Base-by-base conservation (phyloP, 805 yeast species). In the Wickerhamomyces queroliae region DNA sequence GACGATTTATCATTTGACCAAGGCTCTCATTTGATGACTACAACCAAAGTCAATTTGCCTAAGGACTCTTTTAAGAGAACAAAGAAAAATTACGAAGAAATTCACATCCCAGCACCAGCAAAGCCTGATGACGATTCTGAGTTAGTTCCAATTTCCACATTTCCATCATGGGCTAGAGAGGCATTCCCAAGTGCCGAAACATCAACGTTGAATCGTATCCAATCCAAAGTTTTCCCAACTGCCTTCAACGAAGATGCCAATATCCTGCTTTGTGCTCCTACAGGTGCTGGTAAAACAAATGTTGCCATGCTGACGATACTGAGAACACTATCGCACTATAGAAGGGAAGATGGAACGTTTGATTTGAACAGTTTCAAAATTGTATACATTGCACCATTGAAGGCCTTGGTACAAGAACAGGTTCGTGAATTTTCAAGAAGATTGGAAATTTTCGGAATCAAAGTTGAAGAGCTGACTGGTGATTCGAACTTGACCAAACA, bases 231-330 rank as follows among this genome's bases (percentile, higher is more conserved):
- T 0, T 87, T 63, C 47, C 93, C 93, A 1, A 55, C 67, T n/a
- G 96, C 95, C 0, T 86, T 91, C 47, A 53, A 70, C 4, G 63
- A 74, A 1, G 93, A 86, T 53, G 70, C 71, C 5, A 91, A 90
- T 52, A 57, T 93, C 29, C 64, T 91, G 15, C 66, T 91, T 49
- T 91, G 98, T 71, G 98, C 99, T 1, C 99, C 99, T 7, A 91
- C 99, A 0, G 99, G 99, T 66, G 96, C 96, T 3, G 99, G 99
- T 65, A 91, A 91, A 58, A 91, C 99, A 18, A 93, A 93, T 58
- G 96, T 93, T 22, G 99, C 99, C 0, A 76, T 93, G 80, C 62
- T 93, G 34, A 69, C 96, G 0, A 70, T 86, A 5, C 64, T 90
- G n/a, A 63, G 82, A 36, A 67, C 83, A 0, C 56, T 90, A 17